These are phyloP conservation scores for Xylariaceae sp. DNA, from an alignment of 2,329 filamentous ascomycete species.

Conservation along the genomic window DNA sequence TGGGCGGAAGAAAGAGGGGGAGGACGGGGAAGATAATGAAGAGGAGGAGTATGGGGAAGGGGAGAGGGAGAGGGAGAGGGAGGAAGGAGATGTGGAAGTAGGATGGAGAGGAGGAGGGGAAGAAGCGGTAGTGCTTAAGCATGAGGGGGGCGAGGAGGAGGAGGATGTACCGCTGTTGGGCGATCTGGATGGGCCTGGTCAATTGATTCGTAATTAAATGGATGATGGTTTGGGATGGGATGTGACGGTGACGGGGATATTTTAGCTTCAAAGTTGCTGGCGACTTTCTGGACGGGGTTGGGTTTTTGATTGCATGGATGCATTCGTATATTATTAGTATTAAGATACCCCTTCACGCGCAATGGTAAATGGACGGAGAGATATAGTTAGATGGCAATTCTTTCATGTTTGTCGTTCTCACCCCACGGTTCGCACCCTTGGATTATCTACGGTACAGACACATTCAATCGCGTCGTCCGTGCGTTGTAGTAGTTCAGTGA, in stretches of 20 bases:
- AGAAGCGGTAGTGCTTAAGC: constrained; percentile 1
- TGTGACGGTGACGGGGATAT: too few species aligned
- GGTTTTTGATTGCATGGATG: neutral
- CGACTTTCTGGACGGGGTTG: neutral
- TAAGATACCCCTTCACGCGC: neutral
- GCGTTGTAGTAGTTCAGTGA: too few species aligned
- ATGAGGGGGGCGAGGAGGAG: constrained; percentile 12
- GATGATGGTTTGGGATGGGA: neutral
- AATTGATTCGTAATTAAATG: neutral
- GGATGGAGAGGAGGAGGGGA: neutral
- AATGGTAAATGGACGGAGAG: neutral
- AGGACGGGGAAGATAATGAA: neutral
- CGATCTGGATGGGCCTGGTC: constrained; percentile 14
- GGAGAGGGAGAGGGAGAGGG: neutral
- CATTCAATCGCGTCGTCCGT: too few species aligned
- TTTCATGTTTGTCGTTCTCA: too few species aligned
- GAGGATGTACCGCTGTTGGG: constrained; percentile 27
- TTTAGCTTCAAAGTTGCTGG: neutral
- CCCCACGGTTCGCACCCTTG: too few species aligned
- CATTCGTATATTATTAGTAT: neutral
- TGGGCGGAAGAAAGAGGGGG: constrained; percentile 48
- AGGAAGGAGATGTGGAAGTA: constrained; percentile 1
- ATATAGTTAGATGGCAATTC: too few species aligned
- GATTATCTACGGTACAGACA: too few species aligned
- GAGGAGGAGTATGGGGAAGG: constrained; percentile 4